Evolutionary conservation across 2,329 filamentous ascomycete species (phyloP), one percentile per base, ranked within the genome.

Genomic region (Aspergillus uvarum): DNA sequence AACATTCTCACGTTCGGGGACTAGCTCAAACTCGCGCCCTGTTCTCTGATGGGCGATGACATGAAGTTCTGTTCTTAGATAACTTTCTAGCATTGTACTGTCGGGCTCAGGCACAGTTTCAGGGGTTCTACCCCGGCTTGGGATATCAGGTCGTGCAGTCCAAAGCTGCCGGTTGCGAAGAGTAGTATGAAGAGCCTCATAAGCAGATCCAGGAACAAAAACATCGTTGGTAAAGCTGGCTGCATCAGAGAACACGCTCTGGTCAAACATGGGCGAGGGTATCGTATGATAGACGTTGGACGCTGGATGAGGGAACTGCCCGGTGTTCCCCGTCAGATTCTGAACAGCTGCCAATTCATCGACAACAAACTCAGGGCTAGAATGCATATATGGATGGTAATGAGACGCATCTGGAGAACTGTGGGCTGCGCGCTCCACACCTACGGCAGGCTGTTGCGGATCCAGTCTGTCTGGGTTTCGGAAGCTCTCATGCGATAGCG

Each of bases 191-290:
- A 81, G 68, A 47, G 80, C 79, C 56, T 80, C 77, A 42, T 81
- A 82, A 0, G 77, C 75, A 1, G 80, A 81, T 1, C 80, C 80
- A 1, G 80, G 80, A 2, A 80, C 63, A 59, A 82, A 82, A 21
- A 82, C 75, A 53, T 80, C 79, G 52, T 88, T 81, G 51, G 83
- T 63, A 19, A 68, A 57, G 54, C 70, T 65, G 1, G 59, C 59
- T 8, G 65, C 65, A 31, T 70, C 67, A 1, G 67, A 70, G 50
- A 72, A 70, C 24, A 69, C 60, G 51, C 58, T 59, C 7, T 67
- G 65, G 48, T 68, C 59, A 44, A 71, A 68, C 2, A 70, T 51
- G 5, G 68, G 68, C 5, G 68, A 68, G 12, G 63, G 62, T 22
- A 67, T 63, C 1, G 60, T 58, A 16, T 65, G 62, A 52, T 68